phyloP scores from a whole-genome alignment of 768 basidiomycete genomes.

The Psilocybe sp. region DNA sequence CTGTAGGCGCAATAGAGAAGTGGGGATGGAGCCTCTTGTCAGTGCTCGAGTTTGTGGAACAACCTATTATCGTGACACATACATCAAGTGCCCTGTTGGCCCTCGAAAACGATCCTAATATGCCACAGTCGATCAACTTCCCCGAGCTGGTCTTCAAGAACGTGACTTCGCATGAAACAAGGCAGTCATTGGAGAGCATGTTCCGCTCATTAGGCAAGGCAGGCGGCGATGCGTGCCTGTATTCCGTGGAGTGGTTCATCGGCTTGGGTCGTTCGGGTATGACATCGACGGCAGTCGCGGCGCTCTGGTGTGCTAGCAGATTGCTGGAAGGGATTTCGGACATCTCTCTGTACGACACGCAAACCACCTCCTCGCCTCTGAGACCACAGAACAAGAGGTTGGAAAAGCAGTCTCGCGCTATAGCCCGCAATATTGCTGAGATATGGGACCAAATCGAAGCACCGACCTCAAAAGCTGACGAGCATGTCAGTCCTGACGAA shows the following conservation, averaged over 20 bases:
- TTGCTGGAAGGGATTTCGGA: constrained; percentile 71
- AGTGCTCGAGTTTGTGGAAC: constrained; percentile 72
- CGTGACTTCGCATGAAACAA: constrained; percentile 47
- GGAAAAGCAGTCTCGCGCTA: constrained; percentile 60
- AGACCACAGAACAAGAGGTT: constrained; percentile 45
- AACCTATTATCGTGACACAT: constrained; percentile 43
- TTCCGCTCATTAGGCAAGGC: constrained; percentile 69
- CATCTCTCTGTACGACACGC: constrained; percentile 37
- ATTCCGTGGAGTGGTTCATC: constrained; percentile 82
- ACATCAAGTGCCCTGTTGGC: constrained; percentile 51
- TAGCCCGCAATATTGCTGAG: constrained; percentile 64
- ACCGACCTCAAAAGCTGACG: constrained; percentile 13
- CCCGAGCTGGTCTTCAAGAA: constrained; percentile 60
- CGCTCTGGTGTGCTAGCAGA: constrained; percentile 81
- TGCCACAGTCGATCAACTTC: constrained; percentile 40
- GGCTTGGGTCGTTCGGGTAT: constrained; percentile 46
- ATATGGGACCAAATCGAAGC: constrained; percentile 59
- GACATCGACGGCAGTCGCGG: constrained; percentile 52
- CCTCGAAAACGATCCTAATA: constrained; percentile 48
- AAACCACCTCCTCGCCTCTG: constrained; percentile 20
- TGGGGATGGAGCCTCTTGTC: constrained; percentile 89
- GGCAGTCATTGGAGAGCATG: constrained; percentile 63
- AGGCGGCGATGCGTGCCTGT: constrained; percentile 66
- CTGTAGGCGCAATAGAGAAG: constrained; percentile 80
- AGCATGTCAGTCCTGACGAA: constrained; percentile 29